Evolutionary conservation across 805 yeast genomes (phyloP).

Genomic region (Maudiozyma barnettii): DNA sequence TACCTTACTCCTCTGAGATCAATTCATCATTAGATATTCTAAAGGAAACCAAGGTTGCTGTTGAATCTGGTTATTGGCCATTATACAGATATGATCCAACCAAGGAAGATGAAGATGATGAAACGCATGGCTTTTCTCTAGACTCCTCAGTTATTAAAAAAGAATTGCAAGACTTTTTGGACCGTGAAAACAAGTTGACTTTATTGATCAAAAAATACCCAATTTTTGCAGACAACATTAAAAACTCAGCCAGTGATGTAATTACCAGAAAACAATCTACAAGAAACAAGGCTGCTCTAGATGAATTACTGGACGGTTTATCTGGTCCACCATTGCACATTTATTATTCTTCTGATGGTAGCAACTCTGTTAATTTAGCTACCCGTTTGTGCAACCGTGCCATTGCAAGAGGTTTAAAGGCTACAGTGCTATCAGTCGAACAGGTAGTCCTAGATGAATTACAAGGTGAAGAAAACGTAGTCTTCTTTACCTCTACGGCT

Average conservation of each 20-base stretch:
- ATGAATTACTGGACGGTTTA: constrained; percentile 70
- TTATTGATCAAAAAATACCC: constrained; percentile 65
- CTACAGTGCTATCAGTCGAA: constrained; percentile 51
- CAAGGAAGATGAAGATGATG: constrained; percentile 34
- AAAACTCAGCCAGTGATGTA: constrained; percentile 51
- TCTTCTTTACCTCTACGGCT: constrained; percentile 78
- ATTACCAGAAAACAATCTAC: constrained; percentile 49
- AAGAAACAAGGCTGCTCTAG: constrained; percentile 69
- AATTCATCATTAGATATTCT: constrained; percentile 65
- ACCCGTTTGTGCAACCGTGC: constrained; percentile 73
- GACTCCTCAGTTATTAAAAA: constrained; percentile 78
- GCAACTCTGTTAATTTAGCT: constrained; percentile 76
- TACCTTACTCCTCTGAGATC: constrained; percentile 61
- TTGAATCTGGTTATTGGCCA: constrained; percentile 95
- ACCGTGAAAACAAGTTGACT: constrained; percentile 81
- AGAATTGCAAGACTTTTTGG: constrained; percentile 70
- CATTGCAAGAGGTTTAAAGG: constrained; percentile 55
- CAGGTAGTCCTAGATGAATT: constrained; percentile 66
- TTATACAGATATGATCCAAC: constrained; percentile 76
- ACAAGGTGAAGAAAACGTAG: constrained; percentile 48
- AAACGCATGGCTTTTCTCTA: constrained; percentile 56
- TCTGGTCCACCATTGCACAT: constrained; percentile 87
- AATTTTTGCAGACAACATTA: constrained; percentile 62
- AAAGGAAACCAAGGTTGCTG: constrained; percentile 80
- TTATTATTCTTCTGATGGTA: constrained; percentile 87